Evolutionary conservation across 345 rosid species (phyloP).

Genomic region (Salix udensis): DNA sequence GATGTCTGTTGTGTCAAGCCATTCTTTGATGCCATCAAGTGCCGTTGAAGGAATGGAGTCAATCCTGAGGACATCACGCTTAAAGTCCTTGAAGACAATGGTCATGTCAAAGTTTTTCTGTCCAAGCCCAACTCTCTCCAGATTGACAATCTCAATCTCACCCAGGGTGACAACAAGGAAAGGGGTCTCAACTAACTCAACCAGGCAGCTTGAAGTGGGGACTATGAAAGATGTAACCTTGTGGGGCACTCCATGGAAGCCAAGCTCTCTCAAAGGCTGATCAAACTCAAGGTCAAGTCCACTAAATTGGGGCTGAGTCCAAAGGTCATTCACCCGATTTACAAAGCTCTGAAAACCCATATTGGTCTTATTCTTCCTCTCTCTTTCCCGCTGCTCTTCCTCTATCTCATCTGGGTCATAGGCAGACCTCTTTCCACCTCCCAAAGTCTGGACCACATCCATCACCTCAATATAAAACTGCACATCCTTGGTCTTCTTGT

Average conservation of each 20-base stretch:
- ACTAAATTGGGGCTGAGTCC: conserved; percentile 75
- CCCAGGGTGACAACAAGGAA: conserved; percentile 69
- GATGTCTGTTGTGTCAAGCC: conserved; percentile 83
- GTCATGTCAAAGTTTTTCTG: conserved; percentile 91
- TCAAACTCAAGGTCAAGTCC: conserved; percentile 87
- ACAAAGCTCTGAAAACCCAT: conserved; percentile 77
- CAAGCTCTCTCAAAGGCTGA: conserved; percentile 86
- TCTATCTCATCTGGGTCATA: conserved; percentile 94
- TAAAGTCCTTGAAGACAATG: conserved; percentile 81
- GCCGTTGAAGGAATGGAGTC: conserved; percentile 72
- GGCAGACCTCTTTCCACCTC: conserved; percentile 84
- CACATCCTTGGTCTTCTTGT: conserved; percentile 83
- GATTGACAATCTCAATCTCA: conserved; percentile 89
- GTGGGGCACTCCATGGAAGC: conserved; percentile 85
- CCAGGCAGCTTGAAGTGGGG: conserved; percentile 86
- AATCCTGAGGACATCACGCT: conserved; percentile 69
- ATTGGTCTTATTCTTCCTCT: conserved; percentile 82
- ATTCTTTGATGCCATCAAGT: conserved; percentile 76
- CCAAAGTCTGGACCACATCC: conserved; percentile 81
- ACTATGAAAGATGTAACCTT: conserved; percentile 73
- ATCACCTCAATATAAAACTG: conserved; percentile 89
- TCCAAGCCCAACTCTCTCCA: conserved; percentile 87
- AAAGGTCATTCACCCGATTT: conserved; percentile 69
- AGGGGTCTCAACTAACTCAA: conserved; percentile 80
- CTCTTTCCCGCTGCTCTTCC: conserved; percentile 88